These are phyloP conservation scores for Annona cherimola DNA, from an alignment of 164 flowering plant species.

Conservation along the genomic window DNA sequence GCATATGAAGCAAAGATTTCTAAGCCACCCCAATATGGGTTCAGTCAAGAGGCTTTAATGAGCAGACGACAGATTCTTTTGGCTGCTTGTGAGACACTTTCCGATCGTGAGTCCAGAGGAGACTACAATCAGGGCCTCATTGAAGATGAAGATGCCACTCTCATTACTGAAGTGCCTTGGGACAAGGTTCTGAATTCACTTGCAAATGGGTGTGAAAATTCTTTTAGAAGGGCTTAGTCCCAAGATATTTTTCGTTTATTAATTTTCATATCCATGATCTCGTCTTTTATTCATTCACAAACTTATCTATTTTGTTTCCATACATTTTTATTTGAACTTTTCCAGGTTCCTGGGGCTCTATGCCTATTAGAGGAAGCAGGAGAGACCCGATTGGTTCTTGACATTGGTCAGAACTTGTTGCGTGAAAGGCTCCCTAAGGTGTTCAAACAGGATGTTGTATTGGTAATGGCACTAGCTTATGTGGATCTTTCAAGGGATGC, in stretches of 20 bases:
- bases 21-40: conserved; percentile 80
- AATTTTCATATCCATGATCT: too few species aligned
- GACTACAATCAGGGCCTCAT: conserved; percentile 76
- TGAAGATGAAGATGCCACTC: conserved; percentile 52
- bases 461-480: conserved; percentile 86
- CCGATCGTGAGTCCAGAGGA: conserved; percentile 46
- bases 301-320: background rate
- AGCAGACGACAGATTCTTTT: conserved; percentile 76
- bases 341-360: conserved; percentile 94
- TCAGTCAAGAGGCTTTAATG: conserved; percentile 66
- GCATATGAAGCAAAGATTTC: conserved; percentile 81
- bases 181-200: conserved; percentile 48
- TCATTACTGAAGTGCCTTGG: conserved; percentile 75
- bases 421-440: conserved; percentile 74
- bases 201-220: background rate
- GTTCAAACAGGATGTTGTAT: conserved; percentile 83
- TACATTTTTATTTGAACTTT: too few species aligned
- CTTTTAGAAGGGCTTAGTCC: background rate
- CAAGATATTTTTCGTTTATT: background rate
- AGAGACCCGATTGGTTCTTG: conserved; percentile 62
- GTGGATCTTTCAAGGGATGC: conserved; percentile 92
- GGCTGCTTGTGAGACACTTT: conserved; percentile 89
- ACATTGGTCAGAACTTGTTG: conserved; percentile 61
- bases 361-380: conserved; percentile 90
- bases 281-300: background rate